phyloP scores from a whole-genome alignment of 305 asterid genomes.

The Rubia balearica region DNA sequence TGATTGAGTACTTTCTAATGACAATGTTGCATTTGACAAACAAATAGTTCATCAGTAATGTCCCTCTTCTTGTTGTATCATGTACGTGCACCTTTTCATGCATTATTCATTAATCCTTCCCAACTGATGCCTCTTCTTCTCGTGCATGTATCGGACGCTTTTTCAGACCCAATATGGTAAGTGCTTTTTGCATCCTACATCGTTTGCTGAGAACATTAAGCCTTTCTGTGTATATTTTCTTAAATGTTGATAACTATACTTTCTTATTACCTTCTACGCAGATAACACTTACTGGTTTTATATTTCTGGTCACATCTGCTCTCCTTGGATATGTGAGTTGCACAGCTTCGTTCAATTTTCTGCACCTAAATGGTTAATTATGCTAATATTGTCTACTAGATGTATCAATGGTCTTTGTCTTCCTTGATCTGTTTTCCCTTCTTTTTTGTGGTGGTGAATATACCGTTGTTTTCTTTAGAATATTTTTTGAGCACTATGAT shows the following conservation, averaged over 20 bases:
- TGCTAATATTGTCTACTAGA: background rate
- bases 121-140: slow-evolving; percentile 22
- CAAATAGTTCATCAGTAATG: background rate
- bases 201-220: slow-evolving; percentile 14
- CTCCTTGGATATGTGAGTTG: slow-evolving; percentile 80
- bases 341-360: slow-evolving; percentile 10
- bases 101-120: slow-evolving; percentile 6
- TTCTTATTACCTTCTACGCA: slow-evolving; percentile 23
- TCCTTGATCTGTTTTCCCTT: slow-evolving; percentile 7
- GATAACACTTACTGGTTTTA: slow-evolving; percentile 84
- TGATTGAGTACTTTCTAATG: background rate
- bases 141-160: slow-evolving; percentile 34
- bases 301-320: slow-evolving; percentile 72
- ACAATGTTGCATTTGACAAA: background rate
- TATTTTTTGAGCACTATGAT: background rate
- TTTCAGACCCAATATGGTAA: slow-evolving; percentile 85
- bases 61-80: background rate
- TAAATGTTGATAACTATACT: slow-evolving; percentile 19
- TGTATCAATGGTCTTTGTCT: background rate
- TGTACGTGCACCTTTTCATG: slow-evolving; percentile 6
- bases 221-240: slow-evolving; percentile 12
- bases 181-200: background rate
- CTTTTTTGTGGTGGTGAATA: background rate
- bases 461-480: background rate
- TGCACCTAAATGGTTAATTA: background rate